phyloP scores from a whole-genome alignment of 73 alveolate species.

The Uronychia setigera region DNA sequence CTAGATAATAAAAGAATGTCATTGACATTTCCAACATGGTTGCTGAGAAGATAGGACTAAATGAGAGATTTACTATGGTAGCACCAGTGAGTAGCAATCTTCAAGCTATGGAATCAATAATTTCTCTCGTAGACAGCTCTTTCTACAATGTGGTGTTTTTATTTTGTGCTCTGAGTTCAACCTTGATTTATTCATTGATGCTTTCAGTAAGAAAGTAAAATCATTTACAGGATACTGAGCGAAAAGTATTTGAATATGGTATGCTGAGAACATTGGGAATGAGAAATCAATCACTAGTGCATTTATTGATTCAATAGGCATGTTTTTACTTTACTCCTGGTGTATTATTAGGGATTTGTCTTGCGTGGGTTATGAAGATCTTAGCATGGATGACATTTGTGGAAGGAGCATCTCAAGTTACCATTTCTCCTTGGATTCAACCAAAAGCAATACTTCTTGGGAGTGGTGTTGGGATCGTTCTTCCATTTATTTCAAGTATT shows the following conservation, averaged over 20 bases:
- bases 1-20: no score
- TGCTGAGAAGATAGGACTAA: neutral
- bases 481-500: neutral
- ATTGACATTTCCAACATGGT: neutral
- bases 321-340: neutral
- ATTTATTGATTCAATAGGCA: neutral
- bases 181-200: neutral
- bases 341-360: neutral
- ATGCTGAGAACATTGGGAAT: neutral
- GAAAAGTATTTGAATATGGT: neutral
- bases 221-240: neutral
- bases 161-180: neutral
- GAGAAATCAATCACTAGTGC: neutral
- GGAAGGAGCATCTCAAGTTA: neutral
- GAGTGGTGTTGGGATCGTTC: neutral
- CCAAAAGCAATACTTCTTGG: neutral
- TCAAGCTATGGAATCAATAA: neutral
- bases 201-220: neutral
- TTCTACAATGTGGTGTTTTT: neutral
- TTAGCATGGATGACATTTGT: neutral
- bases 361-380: neutral
- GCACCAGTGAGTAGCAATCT: neutral
- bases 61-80: no score
- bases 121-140: neutral
- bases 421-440: neutral